Percentiles rank a stretch among this genome's conserved stretches.
These are phyloP conservation scores for Quercus gilva DNA, from an alignment of 306 rosid species.

Conservation along the genomic window DNA sequence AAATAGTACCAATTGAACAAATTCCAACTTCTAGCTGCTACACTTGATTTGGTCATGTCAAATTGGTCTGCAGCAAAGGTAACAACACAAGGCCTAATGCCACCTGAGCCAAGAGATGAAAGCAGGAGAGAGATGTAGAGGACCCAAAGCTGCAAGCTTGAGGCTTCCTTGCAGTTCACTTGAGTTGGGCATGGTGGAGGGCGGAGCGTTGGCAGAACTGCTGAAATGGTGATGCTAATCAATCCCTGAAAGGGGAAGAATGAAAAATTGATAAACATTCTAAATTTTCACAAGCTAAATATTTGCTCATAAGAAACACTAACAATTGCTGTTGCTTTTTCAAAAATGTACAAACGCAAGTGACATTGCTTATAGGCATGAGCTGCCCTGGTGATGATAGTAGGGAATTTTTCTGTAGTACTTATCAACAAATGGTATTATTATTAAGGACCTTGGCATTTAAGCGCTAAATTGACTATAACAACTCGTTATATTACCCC, in stretches of 20 bases:
- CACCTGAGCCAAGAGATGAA: constrained; percentile 75
- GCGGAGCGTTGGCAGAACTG: constrained; percentile 49
- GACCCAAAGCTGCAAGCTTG: constrained; percentile 45
- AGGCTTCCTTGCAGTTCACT: constrained; percentile 63
- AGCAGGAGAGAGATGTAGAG: constrained; percentile 64
- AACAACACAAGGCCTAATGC: constrained; percentile 74
- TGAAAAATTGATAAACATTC: neutral
- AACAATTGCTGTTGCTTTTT: no score
- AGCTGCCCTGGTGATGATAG: no score
- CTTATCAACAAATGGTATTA: no score
- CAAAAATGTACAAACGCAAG: no score
- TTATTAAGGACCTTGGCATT: no score
- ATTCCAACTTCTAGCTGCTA: constrained; percentile 51
- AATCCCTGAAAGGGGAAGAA: constrained; percentile 41
- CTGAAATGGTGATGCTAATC: constrained; percentile 59
- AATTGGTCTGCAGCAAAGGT: constrained; percentile 87
- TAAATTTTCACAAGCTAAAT: no score
- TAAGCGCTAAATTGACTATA: no score
- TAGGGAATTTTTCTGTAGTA: no score
- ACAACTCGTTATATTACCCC: no score
- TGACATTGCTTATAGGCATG: no score
- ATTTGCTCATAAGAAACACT: no score
- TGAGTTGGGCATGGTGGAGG: constrained; percentile 71
- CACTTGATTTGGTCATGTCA: constrained; percentile 54
- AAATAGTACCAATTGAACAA: constrained; percentile 80